phyloP scores from a whole-genome alignment of 2,329 filamentous ascomycete genomes.

The Hypoxylon sp. region DNA sequence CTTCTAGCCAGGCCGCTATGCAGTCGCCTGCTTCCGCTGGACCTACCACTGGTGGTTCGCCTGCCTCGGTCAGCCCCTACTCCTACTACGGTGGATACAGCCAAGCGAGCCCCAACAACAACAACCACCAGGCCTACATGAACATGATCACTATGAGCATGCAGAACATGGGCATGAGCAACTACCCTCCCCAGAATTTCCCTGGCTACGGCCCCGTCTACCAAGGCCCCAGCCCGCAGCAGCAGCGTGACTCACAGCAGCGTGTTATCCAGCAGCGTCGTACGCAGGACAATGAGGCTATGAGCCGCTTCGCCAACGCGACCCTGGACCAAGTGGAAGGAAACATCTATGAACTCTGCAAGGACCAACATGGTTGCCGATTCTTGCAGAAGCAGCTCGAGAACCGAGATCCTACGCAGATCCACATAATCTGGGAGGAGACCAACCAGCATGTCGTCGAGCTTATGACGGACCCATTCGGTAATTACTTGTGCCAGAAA shows the following conservation, averaged over 20 bases:
- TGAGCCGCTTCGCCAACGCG: conserved; percentile 84
- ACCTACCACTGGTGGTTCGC: conserved; percentile 23
- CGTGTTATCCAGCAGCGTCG: conserved; percentile 80
- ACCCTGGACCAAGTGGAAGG: conserved; percentile 82
- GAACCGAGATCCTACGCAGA: conserved; percentile 81
- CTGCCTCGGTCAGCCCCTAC: conserved; percentile 28
- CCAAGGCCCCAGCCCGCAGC: conserved; percentile 62
- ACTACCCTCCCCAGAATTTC: conserved; percentile 66
- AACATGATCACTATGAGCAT: conserved; percentile 73
- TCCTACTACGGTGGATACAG: conserved; percentile 45
- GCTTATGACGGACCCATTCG: conserved; percentile 98
- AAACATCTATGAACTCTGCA: conserved; percentile 89
- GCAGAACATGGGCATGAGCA: conserved; percentile 68
- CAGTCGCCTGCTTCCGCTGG: conserved; percentile 41
- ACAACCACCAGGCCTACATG: conserved; percentile 58
- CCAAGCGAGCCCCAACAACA: conserved; percentile 42
- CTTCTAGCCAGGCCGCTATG: conserved; percentile 49
- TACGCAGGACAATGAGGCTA: conserved; percentile 75
- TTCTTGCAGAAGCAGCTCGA: conserved; percentile 98
- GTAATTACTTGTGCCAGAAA: conserved; percentile 99
- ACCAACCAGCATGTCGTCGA: conserved; percentile 94
- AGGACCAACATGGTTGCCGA: conserved; percentile 97
- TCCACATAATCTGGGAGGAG: conserved; percentile 94
- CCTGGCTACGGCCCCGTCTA: conserved; percentile 64
- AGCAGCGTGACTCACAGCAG: conserved; percentile 76